Conservation (phyloP, 1,284 basidiomycete species). For the Cryptococcus jaspeensis region DNA sequence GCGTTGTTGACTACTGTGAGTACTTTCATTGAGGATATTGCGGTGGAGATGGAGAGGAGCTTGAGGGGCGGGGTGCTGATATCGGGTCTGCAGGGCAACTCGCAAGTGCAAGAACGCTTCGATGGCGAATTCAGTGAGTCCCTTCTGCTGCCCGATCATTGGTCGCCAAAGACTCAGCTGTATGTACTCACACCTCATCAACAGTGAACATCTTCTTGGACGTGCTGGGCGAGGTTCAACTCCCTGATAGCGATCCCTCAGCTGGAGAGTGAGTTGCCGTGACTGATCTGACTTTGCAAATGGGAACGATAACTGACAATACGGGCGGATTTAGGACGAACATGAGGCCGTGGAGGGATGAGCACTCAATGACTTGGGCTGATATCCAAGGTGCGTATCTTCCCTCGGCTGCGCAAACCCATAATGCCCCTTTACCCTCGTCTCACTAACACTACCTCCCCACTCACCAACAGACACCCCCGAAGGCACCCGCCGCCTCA, state of each 20-base stretch:
- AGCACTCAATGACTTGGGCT: constrained; percentile 30
- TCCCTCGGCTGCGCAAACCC: too few relatives aligned
- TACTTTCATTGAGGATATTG: background rate
- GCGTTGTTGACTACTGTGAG: constrained; percentile 44
- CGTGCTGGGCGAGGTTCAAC: constrained; percentile 81
- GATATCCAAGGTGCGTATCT: constrained; percentile 38
- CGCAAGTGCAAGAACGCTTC: constrained; percentile 63
- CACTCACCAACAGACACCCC: constrained; percentile 24
- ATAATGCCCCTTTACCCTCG: too few relatives aligned
- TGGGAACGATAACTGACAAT: background rate
- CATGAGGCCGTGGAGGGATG: constrained; percentile 37
- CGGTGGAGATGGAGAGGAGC: background rate
- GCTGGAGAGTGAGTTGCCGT: constrained; percentile 35
- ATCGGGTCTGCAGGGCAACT: constrained; percentile 64
- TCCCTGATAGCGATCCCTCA: constrained; percentile 50
- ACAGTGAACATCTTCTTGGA: constrained; percentile 85
- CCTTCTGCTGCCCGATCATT: background rate
- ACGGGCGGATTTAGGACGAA: constrained; percentile 12
- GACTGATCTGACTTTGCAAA: background rate
- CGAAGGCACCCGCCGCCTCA: constrained; percentile 37
- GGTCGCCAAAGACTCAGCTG: too few relatives aligned
- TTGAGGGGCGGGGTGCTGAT: background rate
- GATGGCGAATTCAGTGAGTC: constrained; percentile 49
- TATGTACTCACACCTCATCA: constrained; percentile 53
- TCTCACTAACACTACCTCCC: background rate